Base-by-base conservation (phyloP, 2,329 filamentous ascomycete species). In the Pseudocercospora vitis region DNA sequence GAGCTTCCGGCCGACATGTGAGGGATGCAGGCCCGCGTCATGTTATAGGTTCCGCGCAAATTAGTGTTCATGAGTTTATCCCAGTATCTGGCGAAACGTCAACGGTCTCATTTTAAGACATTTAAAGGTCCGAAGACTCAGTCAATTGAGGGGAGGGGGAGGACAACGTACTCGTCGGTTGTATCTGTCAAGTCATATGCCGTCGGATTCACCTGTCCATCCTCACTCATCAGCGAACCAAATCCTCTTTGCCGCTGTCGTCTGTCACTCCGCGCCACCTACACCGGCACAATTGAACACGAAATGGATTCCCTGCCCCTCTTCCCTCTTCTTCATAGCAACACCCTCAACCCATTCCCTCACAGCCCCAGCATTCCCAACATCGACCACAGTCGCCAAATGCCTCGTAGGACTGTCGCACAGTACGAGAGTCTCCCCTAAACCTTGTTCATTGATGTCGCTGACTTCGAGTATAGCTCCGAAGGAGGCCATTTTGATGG, bases 1-100 rank as follows among this genome's bases (percentile, higher is more conserved):
- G 33, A 11, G 5, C 45, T 37, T 14, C 50, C 50, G 5, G 37
- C 21, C 14, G 21, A 67, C 19, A 56, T 37, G 21, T 76, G 70
- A 50, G 71, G 70, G 46, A 77, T 69, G 12, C 73, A 67, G 12
- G 73, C 70, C 8, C 72, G 69, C 2, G 71, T 70, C 46, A 71
- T 69, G 24, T 74, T 65, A 7, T 74, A 72, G 0, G 71, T 71
- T 4, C 73, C 72, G n/a, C 69, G 72, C 9, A 74, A 55, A 50
- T 74, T 77, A 11, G 72, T 68, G 28, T 69, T 63, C 1, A 73
- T 68, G 7, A 73, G 52, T 32, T 67, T 70, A 49, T 69, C 62
- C 63, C 69, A 78, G 52, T 73, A 81, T 8, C 67, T 76, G 52
- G 81, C 71, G 4, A 26, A 16, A 14, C n/a, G n/a, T n/a, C n/a